A percentile compares a stretch with the other conserved stretches of the same genome.
Conservation (phyloP, 1,284 basidiomycete species). For the Coniophora puteana region DNA sequence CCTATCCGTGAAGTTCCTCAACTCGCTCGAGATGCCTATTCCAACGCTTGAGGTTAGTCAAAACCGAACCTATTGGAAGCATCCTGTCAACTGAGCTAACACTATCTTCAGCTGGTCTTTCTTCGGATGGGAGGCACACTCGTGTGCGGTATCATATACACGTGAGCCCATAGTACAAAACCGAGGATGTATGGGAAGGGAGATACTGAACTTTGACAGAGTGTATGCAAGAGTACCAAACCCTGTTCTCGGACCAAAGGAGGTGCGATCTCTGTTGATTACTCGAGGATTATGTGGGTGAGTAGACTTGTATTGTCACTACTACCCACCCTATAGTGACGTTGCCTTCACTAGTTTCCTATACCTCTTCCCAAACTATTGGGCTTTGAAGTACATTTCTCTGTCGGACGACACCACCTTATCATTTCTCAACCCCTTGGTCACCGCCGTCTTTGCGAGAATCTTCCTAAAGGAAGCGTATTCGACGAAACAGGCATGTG, state of each 20-base stretch:
- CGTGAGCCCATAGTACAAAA: slow-evolving; percentile 25
- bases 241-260: slow-evolving; percentile 65
- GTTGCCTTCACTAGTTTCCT: slow-evolving; percentile 40
- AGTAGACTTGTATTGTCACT: slow-evolving; percentile 9
- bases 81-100: slow-evolving; percentile 1
- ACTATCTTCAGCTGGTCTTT: slow-evolving; percentile 32
- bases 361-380: slow-evolving; percentile 61
- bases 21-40: slow-evolving; percentile 52
- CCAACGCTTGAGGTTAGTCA: slow-evolving; percentile 47
- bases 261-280: slow-evolving; percentile 52
- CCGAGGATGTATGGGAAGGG: background rate
- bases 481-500: slow-evolving; percentile 50
- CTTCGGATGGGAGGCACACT: slow-evolving; percentile 50
- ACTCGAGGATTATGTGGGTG: slow-evolving; percentile 63
- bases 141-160: slow-evolving; percentile 39
- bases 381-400: slow-evolving; percentile 60
- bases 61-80: background rate
- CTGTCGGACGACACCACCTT: slow-evolving; percentile 75
- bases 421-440: slow-evolving; percentile 68
- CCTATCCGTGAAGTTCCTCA: slow-evolving; percentile 56
- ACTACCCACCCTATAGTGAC: background rate
- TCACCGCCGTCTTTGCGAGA: slow-evolving; percentile 64
- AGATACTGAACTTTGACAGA: slow-evolving; percentile 34
- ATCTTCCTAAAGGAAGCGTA: slow-evolving; percentile 65
- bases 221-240: slow-evolving; percentile 47